Percentiles rank a stretch among this genome's conserved stretches.
phyloP scores from a whole-genome alignment of 257 asterid species.

The Eustoma russellianum region DNA sequence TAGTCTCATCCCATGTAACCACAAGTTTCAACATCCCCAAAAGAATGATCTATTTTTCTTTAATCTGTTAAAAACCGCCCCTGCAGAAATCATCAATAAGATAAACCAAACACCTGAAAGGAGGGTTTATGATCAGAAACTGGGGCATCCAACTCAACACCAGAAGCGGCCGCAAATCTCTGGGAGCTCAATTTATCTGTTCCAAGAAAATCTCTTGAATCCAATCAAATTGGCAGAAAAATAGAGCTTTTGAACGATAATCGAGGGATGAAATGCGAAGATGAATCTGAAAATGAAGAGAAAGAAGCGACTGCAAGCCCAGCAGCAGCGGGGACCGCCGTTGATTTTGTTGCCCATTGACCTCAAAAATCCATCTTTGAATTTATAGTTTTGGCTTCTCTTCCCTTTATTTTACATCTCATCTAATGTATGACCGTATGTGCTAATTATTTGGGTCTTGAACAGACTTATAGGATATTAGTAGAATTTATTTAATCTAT shows the following conservation, averaged over 20 bases:
- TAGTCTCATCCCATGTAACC: no score
- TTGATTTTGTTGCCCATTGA: conserved; percentile 46
- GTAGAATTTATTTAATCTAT: no score
- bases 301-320: conserved; percentile 27
- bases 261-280: conserved; percentile 6
- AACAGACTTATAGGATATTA: no score
- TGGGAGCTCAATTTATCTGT: conserved; percentile 18
- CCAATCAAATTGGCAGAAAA: conserved; percentile 25
- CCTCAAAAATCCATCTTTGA: conserved; percentile 59
- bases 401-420: background rate
- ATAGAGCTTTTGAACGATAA: conserved; percentile 10
- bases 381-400: background rate
- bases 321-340: conserved; percentile 49
- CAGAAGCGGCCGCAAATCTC: conserved; percentile 39
- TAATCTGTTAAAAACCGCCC: no score
- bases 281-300: conserved; percentile 18
- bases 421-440: background rate
- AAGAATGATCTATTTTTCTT: no score
- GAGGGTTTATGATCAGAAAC: conserved; percentile 24
- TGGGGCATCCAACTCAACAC: conserved; percentile 50
- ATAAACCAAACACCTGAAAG: conserved; percentile 29
- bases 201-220: conserved; percentile 20
- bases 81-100: conserved; percentile 5
- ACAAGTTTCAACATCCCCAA: no score
- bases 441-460: no score